Evolutionary conservation across 176 grass and related monocot genomes (phyloP).

Genomic region (Thinopyrum elongatum): DNA sequence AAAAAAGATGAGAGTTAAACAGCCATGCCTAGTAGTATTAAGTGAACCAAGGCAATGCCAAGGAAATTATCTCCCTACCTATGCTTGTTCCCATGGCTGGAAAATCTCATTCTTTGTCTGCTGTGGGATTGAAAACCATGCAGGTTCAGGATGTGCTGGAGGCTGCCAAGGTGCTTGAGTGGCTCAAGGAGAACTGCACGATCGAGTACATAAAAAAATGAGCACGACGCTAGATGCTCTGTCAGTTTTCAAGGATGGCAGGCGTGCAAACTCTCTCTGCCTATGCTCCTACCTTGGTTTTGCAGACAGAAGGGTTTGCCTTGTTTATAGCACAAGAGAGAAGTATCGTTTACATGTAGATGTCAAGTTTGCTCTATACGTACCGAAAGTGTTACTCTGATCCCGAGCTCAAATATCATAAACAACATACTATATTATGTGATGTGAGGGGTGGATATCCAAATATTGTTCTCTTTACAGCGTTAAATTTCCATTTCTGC

Average conservation of each 20-base stretch:
- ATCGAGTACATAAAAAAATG: slow-evolving; percentile 60
- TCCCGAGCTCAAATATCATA: too few relatives aligned
- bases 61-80: background rate
- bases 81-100: background rate
- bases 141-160: slow-evolving; percentile 85
- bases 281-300: background rate
- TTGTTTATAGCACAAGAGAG: slow-evolving; percentile 5
- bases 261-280: slow-evolving; percentile 12
- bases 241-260: background rate
- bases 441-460: background rate
- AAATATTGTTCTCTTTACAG: background rate
- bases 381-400: background rate
- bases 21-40: background rate
- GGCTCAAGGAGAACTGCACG: slow-evolving; percentile 78
- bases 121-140: background rate
- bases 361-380: background rate
- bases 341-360: slow-evolving; percentile 18
- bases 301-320: background rate
- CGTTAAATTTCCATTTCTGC: background rate
- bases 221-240: background rate
- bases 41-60: background rate
- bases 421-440: too few relatives aligned
- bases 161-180: slow-evolving; percentile 88
- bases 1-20: background rate
- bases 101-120: background rate